Evolutionary conservation across 306 rosid genomes (phyloP).

Genomic region (Medicago ruthenica): DNA sequence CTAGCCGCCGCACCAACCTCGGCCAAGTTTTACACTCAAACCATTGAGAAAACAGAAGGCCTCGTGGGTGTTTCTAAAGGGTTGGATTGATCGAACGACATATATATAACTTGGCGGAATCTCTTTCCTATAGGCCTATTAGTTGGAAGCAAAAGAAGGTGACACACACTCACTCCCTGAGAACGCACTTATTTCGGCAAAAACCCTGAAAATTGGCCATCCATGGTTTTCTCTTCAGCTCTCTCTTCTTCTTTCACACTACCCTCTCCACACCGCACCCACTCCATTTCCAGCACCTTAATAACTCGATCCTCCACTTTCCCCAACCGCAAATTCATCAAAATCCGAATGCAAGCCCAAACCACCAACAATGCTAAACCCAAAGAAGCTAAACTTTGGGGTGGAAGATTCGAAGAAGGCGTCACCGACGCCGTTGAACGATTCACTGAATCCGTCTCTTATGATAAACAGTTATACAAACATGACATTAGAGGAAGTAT

Average conservation of each 20-base stretch:
- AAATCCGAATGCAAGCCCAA: conserved; percentile 38
- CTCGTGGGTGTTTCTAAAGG: no score
- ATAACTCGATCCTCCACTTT: conserved; percentile 19
- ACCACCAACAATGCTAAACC: conserved; percentile 25
- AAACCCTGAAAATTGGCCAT: conserved; percentile 41
- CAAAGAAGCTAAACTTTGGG: conserved; percentile 94
- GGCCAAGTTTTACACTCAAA: no score
- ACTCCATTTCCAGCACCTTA: not conserved
- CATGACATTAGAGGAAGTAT: conserved; percentile 86
- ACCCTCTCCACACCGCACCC: not conserved
- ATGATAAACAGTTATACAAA: conserved; percentile 79
- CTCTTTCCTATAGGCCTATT: no score
- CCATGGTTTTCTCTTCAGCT: conserved; percentile 35
- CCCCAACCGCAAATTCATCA: not conserved
- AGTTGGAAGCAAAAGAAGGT: no score
- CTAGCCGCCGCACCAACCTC: no score
- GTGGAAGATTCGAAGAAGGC: conserved; percentile 91
- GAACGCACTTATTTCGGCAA: not conserved
- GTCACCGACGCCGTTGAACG: conserved; percentile 90
- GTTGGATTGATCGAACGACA: no score
- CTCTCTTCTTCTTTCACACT: conserved; percentile 34
- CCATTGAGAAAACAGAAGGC: no score
- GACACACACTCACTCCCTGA: not conserved
- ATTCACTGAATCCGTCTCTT: conserved; percentile 93
- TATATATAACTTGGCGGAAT: no score